Evolutionary conservation across 306 rosid genomes (phyloP), one percentile per base, ranked within the genome.

Genomic region (Lathyrus oleraceus): DNA sequence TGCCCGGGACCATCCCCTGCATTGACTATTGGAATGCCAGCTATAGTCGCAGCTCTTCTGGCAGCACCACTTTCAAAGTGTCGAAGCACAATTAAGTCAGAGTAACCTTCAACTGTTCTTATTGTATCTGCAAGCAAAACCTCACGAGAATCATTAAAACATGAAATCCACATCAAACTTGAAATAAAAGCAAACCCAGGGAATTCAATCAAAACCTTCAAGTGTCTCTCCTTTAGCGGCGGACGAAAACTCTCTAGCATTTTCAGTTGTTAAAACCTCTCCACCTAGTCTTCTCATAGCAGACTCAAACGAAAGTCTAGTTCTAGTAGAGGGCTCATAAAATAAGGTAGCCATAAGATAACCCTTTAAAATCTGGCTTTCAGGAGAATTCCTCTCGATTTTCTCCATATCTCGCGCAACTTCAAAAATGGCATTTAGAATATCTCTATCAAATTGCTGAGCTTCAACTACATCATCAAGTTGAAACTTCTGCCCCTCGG

Each of bases 1-100:
- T 92, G 96, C 43, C 98, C 98, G 75, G 96, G 96, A 82, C 96
- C 98, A 72, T 92, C 98, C 67, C 96, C 98, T 2, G 98, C 98
- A 78, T 92, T 92, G 39, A 92, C 88, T 32, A 92, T 32, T n/a
- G 98, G 96, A 83, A 92, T 83, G 69, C 73, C 68, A 44, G 96
- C 91, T 14, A 85, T 84, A 51, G 81, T 82, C 15, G 98, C 96
- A 16, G 98, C 98, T 84, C 86, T 88, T 88, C 74, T 88, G 39
- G 96, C 91, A 61, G 98, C 98, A 48, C 98, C 98, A 72, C 96
- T 88, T 79, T 90, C 98, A 81, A 90, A 92, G 81, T 90, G 96
- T 25, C 98, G 80, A 89, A 92, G 87, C 68, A 88, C 98, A 77
- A 89, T 89, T 70, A 92, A 86, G 75, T 92, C 98, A 0, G 95